Base-by-base conservation (phyloP, 1,284 basidiomycete species). In the Tylopilus microsporus region DNA sequence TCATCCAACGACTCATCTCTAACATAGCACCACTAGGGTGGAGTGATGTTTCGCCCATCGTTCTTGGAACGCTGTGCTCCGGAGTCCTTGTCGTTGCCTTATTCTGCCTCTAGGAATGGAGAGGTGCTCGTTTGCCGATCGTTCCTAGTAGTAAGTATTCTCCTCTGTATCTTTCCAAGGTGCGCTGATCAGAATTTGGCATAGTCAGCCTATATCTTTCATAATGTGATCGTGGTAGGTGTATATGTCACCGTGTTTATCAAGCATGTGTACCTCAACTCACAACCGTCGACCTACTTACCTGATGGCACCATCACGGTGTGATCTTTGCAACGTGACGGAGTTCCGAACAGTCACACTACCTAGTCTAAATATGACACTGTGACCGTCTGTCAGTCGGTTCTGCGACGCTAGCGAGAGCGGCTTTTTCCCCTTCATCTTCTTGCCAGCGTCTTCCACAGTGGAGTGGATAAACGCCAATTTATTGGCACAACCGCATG, bases 81-180 rank as follows among this genome's bases (percentile, higher is more conserved):
- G 86, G 88, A 0, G 62, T 83, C 13, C 62, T 82, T 3, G 76
- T 87, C 1, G 71, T 84, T 12, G 72, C 66, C 0, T 57, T 87
- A 1, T 92, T 91, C 69, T 81, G 87, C 53, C 53, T 85, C 18
- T 89, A 87, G 79, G 89, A 92, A 73, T 86, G 84, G 79, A 86
- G 83, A 66, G 76, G 84, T 1, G 85, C 87, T 1, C 73, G 72
- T 43, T 76, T 91, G 9, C 87, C 89, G 0, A 85, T 88, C 52
- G 78, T 89, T 2, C 86, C 86, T 8, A 83, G 85, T 8, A 83
- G 85, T 85, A 66, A 63, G 81, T 72, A 16, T n/a, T 49, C 39
- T 16, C 11, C 53, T 19, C 49, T 34, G 41, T 47, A 19, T 10
- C 13, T 39, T 5, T 15, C 12, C 2, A 36, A 42, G 8, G 19